Conservation (phyloP, 2,329 filamentous ascomycete genomes). For the Fusarium subtropicale region DNA sequence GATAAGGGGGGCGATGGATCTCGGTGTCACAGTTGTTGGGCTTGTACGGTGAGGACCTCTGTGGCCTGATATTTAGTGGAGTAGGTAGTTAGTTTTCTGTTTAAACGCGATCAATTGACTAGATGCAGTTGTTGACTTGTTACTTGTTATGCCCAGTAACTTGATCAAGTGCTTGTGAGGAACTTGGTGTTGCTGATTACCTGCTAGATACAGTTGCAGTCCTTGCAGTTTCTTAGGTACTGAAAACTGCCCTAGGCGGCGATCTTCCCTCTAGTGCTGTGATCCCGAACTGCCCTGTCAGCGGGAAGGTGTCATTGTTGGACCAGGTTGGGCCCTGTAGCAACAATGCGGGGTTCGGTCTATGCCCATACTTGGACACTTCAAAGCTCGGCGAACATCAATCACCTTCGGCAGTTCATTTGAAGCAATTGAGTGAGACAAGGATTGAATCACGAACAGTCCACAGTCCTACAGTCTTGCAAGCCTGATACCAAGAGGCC, state of each 20-base stretch:
- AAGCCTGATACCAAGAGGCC: background rate
- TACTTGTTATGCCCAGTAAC: background rate
- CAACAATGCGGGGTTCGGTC: slow-evolving; percentile 1
- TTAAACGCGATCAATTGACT: background rate
- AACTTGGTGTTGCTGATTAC: background rate
- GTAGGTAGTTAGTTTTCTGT: background rate
- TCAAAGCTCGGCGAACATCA: background rate
- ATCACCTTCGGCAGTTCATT: background rate
- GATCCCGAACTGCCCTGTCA: background rate
- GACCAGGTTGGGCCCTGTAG: background rate
- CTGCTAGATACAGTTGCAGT: background rate
- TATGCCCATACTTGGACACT: background rate
- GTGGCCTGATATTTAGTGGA: background rate
- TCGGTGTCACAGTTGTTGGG: background rate
- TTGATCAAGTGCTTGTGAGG: background rate
- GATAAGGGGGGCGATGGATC: background rate
- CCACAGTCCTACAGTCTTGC: background rate
- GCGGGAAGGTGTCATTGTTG: background rate
- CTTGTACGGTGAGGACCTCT: background rate
- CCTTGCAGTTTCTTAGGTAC: too few species aligned
- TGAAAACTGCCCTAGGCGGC: background rate
- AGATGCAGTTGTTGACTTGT: background rate
- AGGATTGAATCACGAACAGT: background rate
- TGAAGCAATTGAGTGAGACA: background rate
- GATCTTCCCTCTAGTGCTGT: background rate